Evolutionary conservation across 495 filamentous ascomycete genomes (phyloP).

Genomic region (Diplogelasinospora grovesii): DNA sequence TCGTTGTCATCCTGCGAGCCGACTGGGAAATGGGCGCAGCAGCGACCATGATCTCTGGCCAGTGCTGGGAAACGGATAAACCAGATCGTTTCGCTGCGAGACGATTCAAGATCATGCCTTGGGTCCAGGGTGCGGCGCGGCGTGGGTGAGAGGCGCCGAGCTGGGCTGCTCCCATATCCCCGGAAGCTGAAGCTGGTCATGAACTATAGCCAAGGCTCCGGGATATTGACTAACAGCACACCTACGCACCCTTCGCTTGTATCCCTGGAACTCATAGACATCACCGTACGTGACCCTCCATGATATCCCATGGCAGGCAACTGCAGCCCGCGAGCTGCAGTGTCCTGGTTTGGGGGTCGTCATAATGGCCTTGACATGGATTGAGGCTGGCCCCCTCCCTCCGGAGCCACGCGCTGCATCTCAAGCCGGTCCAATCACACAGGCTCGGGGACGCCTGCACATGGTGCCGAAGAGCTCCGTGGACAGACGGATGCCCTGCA

Average conservation of each 20-base stretch:
- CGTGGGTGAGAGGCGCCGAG: too few relatives aligned
- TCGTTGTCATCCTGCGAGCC: constrained; percentile 6
- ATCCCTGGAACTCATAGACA: too few relatives aligned
- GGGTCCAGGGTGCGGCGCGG: too few relatives aligned
- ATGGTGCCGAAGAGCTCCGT: background rate
- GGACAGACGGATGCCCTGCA: background rate
- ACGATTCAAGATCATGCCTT: too few relatives aligned
- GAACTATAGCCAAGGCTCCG: constrained; percentile 1
- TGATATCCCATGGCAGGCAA: constrained; percentile 12
- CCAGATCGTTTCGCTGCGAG: too few relatives aligned
- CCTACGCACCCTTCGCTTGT: too few relatives aligned
- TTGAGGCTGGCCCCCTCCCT: constrained; percentile 1
- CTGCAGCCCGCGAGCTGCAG: constrained; percentile 6
- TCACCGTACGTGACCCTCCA: background rate
- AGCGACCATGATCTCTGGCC: too few relatives aligned
- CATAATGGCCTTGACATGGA: constrained; percentile 4
- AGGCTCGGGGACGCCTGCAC: background rate
- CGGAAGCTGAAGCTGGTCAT: too few relatives aligned
- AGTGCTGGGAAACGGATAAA: too few relatives aligned
- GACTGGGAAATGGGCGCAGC: too few relatives aligned
- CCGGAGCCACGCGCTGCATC: background rate
- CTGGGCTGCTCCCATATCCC: too few relatives aligned
- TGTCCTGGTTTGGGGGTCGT: constrained; percentile 6
- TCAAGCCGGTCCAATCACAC: background rate
- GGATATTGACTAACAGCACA: background rate